Evolutionary conservation across 2,329 filamentous ascomycete genomes (phyloP).

Genomic region (Nothophoma quercina): DNA sequence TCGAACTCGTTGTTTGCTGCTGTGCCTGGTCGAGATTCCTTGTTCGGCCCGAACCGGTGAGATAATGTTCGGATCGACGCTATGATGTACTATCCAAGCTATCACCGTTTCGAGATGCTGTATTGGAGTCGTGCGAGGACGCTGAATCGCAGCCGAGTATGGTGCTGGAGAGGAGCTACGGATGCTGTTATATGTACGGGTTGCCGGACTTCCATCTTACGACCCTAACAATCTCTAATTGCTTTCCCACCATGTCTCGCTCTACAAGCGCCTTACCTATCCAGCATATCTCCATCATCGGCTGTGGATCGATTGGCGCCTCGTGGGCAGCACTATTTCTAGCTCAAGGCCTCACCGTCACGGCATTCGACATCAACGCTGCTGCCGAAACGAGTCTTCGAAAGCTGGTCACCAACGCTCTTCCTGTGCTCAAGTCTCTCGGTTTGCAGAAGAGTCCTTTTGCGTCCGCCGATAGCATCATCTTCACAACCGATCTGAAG

Average conservation of each 20-base stretch:
- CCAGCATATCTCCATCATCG: conserved; percentile 43
- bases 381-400: conserved; percentile 33
- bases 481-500: conserved; percentile 17
- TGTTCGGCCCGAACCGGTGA: conserved; percentile 15
- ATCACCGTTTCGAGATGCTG: conserved; percentile 4
- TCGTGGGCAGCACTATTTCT: conserved; percentile 55
- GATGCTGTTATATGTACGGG: background rate
- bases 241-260: conserved; percentile 6
- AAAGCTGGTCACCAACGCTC: conserved; percentile 19
- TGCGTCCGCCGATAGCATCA: conserved; percentile 13
- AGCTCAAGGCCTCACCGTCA: conserved; percentile 49
- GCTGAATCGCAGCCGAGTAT: background rate
- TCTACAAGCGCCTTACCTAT: conserved; percentile 1
- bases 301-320: conserved; percentile 51
- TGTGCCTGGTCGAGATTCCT: conserved; percentile 1
- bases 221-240: background rate
- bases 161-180: background rate
- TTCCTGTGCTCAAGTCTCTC: conserved; percentile 19
- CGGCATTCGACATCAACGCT: conserved; percentile 52
- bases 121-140: conserved; percentile 1
- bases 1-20: background rate
- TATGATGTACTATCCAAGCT: conserved; percentile 20
- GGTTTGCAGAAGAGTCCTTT: conserved; percentile 17
- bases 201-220: too few relatives aligned
- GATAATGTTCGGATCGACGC: conserved; percentile 12